phyloP scores from a whole-genome alignment of 2,329 filamentous ascomycete genomes.

The Ampelomyces quisqualis region DNA sequence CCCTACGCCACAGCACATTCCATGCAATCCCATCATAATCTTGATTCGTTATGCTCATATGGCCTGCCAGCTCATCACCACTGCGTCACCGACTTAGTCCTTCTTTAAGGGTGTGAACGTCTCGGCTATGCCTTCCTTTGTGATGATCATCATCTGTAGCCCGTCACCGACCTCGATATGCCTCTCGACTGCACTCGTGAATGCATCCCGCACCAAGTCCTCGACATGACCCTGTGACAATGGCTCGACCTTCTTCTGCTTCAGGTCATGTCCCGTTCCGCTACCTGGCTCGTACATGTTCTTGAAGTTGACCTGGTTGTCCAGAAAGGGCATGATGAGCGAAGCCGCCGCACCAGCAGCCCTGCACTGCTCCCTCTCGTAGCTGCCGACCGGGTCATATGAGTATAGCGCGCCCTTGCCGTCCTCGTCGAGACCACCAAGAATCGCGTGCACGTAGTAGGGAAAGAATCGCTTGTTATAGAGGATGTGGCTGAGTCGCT shows the following conservation, averaged over 20 bases:
- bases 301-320: conserved; percentile 99
- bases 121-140: conserved; percentile 84
- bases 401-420: conserved; percentile 93
- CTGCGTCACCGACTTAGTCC: conserved; percentile 27
- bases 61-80: conserved; percentile 32
- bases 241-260: conserved; percentile 68
- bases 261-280: conserved; percentile 76
- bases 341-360: conserved; percentile 89
- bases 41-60: conserved; percentile 41
- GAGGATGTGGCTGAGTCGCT: conserved; percentile 90
- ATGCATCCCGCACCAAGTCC: conserved; percentile 91
- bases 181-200: conserved; percentile 95
- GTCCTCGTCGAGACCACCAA: conserved; percentile 91
- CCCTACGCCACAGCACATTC: conserved; percentile 3
- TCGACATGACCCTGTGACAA: conserved; percentile 74
- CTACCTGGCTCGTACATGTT: conserved; percentile 93
- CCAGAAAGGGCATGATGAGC: conserved; percentile 97
- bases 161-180: conserved; percentile 98
- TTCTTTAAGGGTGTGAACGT: conserved; percentile 77
- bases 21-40: conserved; percentile 20
- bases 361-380: conserved; percentile 94
- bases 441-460: conserved; percentile 94
- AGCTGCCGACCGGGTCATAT: conserved; percentile 96
- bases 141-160: conserved; percentile 93
- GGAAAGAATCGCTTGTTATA: conserved; percentile 99